Conservation (phyloP, 2,329 filamentous ascomycete genomes). For the Trichoderma hamatum region DNA sequence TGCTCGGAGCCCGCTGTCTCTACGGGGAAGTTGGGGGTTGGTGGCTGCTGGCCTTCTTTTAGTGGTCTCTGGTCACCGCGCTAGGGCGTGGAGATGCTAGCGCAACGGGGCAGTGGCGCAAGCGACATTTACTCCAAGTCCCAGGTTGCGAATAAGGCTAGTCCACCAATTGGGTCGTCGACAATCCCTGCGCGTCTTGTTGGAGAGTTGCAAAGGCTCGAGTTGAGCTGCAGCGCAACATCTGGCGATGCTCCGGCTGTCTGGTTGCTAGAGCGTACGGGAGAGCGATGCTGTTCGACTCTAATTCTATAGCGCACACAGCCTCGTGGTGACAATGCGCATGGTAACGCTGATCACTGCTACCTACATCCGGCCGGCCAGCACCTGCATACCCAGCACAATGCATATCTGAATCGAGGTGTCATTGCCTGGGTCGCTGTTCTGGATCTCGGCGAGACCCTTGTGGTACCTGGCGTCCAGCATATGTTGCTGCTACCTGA, state of each 20-base stretch:
- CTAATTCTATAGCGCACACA: background rate
- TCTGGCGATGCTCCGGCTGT: conserved; percentile 8
- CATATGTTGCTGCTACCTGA: background rate
- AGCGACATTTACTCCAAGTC: conserved; percentile 1
- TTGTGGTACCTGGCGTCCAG: background rate
- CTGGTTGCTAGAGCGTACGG: background rate
- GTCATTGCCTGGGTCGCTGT: conserved; percentile 3
- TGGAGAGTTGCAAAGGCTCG: conserved; percentile 1
- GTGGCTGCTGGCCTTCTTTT: background rate
- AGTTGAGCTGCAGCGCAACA: background rate
- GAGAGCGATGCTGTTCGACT: background rate
- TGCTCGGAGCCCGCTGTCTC: background rate
- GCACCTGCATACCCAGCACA: background rate
- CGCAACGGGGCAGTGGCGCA: conserved; percentile 19
- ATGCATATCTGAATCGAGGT: background rate
- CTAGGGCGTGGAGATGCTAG: conserved; percentile 15
- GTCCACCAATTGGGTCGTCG: background rate
- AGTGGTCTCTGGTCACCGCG: background rate
- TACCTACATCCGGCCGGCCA: background rate
- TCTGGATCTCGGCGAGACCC: conserved; percentile 10
- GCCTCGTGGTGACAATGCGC: background rate
- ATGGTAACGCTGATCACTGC: conserved; percentile 13
- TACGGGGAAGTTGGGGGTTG: conserved; percentile 23
- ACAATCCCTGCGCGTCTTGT: background rate
- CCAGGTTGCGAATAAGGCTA: background rate